phyloP scores from a whole-genome alignment of 768 basidiomycete species.

The Phlebiopsis flavidoalba region DNA sequence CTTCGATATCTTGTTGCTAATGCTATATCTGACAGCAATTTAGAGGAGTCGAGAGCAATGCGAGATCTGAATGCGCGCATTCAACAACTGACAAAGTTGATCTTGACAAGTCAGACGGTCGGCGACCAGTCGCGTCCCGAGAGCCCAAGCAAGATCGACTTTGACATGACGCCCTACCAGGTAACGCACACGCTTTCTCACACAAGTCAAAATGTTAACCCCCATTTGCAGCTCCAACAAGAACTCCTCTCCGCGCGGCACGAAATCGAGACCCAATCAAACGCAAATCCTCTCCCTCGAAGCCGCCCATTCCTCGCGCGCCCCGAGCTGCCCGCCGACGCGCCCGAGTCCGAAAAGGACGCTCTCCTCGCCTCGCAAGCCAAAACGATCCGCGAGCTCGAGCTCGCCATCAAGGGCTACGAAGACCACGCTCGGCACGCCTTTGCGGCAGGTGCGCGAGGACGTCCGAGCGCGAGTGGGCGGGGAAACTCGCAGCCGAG shows the following conservation, averaged over 20 bases:
- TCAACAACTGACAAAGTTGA: slow-evolving; percentile 78
- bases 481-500: no score
- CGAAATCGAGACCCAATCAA: slow-evolving; percentile 75
- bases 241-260: slow-evolving; percentile 76
- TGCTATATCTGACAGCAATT: slow-evolving; percentile 45
- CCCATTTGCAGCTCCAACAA: slow-evolving; percentile 63
- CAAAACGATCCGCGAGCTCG: slow-evolving; percentile 74
- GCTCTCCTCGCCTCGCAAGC: slow-evolving; percentile 66
- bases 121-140: slow-evolving; percentile 70
- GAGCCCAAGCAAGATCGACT: slow-evolving; percentile 87
- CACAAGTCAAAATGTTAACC: background rate
- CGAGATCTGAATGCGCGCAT: slow-evolving; percentile 76
- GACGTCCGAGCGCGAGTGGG: slow-evolving; percentile 38
- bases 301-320: slow-evolving; percentile 72
- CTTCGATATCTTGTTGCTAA: background rate
- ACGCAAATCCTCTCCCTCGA: slow-evolving; percentile 71
- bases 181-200: slow-evolving; percentile 31
- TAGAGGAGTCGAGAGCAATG: slow-evolving; percentile 83
- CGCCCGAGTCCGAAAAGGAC: slow-evolving; percentile 65
- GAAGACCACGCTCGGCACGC: slow-evolving; percentile 69
- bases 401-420: slow-evolving; percentile 64
- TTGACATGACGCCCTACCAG: slow-evolving; percentile 85
- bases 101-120: slow-evolving; percentile 81
- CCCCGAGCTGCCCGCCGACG: slow-evolving; percentile 59
- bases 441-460: slow-evolving; percentile 57